phyloP scores from a whole-genome alignment of 148 eudicot genomes.

The Cornus kousa region DNA sequence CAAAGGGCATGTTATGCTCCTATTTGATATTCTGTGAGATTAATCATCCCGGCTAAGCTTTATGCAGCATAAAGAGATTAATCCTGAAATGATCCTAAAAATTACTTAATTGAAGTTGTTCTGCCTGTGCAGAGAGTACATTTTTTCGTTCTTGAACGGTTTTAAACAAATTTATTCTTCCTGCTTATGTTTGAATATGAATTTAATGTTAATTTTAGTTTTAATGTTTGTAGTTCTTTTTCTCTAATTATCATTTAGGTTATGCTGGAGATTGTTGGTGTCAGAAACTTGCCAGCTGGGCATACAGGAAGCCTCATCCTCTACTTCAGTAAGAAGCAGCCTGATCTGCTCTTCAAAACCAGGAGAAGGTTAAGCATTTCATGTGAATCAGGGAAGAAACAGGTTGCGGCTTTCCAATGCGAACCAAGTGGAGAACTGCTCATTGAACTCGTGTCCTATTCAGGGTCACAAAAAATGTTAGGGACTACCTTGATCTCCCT shows the following conservation, averaged over 20 bases:
- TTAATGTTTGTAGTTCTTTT: background rate
- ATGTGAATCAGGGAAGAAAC: constrained; percentile 55
- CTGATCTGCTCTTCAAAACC: constrained; percentile 56
- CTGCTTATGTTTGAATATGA: background rate
- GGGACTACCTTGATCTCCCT: constrained; percentile 57
- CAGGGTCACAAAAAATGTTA: constrained; percentile 39
- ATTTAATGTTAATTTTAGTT: background rate
- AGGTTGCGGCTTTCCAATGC: constrained; percentile 70
- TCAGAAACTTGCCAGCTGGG: constrained; percentile 55
- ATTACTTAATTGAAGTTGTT: background rate
- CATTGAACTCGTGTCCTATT: constrained; percentile 42
- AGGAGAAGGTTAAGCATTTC: constrained; percentile 50
- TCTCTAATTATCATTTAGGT: constrained; percentile 32
- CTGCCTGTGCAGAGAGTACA: background rate
- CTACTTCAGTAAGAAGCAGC: constrained; percentile 60
- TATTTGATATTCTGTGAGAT: too few species aligned
- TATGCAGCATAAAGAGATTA: too few species aligned
- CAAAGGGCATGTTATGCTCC: too few species aligned
- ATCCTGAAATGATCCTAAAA: too few species aligned
- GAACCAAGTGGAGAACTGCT: constrained; percentile 65
- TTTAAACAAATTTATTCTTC: background rate
- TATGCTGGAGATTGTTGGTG: constrained; percentile 60
- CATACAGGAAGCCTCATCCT: constrained; percentile 50
- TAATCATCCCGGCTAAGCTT: too few species aligned
- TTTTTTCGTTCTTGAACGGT: too few species aligned